A percentile compares a stretch with the other conserved stretches of the same genome.
phyloP scores from a whole-genome alignment of 345 rosid genomes.

The Geranium brycei region DNA sequence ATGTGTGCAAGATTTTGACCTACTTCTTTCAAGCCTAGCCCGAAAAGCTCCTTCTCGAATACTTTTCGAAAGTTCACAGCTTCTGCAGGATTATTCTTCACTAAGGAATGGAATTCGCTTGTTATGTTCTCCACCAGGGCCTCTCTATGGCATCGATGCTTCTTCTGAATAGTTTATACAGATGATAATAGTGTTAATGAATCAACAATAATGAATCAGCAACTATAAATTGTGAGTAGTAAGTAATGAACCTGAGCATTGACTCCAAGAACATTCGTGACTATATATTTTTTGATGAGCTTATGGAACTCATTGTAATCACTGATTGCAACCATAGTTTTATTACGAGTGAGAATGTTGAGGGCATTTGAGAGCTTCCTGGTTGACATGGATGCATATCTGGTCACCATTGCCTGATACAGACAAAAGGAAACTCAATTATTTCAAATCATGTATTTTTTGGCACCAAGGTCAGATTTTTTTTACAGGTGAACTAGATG shows the following conservation, averaged over 20 bases:
- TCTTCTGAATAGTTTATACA: constrained; percentile 29
- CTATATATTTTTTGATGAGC: constrained; percentile 38
- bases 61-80: constrained; percentile 61
- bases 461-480: no score
- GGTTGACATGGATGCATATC: constrained; percentile 63
- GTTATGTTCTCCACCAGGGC: constrained; percentile 40
- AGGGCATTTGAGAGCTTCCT: constrained; percentile 66
- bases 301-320: constrained; percentile 76
- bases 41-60: constrained; percentile 66
- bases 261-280: constrained; percentile 45
- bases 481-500: no score
- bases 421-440: not conserved
- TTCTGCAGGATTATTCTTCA: constrained; percentile 20
- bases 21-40: constrained; percentile 56
- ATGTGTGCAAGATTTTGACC: constrained; percentile 11
- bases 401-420: constrained; percentile 70
- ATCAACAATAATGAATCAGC: not conserved
- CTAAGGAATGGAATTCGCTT: constrained; percentile 27
- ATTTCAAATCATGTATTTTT: not conserved
- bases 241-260: constrained; percentile 56
- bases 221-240: not conserved
- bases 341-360: constrained; percentile 48
- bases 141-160: constrained; percentile 44
- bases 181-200: not conserved
- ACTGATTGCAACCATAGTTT: constrained; percentile 78